Evolutionary conservation across 208 protist species (phyloP), one percentile per base, ranked within the genome.

Genomic region (Trypanosoma boissoni): DNA sequence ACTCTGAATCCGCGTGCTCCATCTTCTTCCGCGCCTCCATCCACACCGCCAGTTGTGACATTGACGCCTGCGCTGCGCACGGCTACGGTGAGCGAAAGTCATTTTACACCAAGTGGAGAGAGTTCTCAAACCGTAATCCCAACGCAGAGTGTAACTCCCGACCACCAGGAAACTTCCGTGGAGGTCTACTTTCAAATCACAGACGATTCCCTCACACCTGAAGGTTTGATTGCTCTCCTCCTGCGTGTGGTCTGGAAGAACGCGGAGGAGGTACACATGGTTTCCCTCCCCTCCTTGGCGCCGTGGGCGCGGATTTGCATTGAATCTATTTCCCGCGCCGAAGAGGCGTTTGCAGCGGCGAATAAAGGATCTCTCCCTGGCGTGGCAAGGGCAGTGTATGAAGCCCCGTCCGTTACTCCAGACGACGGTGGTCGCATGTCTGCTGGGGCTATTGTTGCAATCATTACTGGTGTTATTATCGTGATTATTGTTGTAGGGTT

Each of bases 161-260:
- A n/a, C n/a, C n/a, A n/a, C n/a, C 9, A 29, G 1, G 43, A 18
- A 12, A 39, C 34, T 3, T 61, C 24, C n/a, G 1, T 61, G 26
- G 31, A 52, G n/a, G 56, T 61, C 8, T 61, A 41, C 23, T 61
- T 61, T 39, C 27, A 61, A 8, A 28, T 61, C 12, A 18, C 8
- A 18, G 26, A 9, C 27, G 24, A 3, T 18, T 26, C 56, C 21
- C 18, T 52, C 18, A 61, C 56, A 7, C 56, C 56, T 6, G 27
- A 42, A 1, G 32, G 5, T 18, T 37, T 61, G 18, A 21, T 42
- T 7, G 14, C 8, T 3, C 12, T 61, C 28, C 27, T 61, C 18
- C 56, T n/a, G 14, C 8, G 1, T 0, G 28, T 24, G 12, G 16
- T 61, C 5, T 61, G 56, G 56, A 7, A 21, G 2, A 42, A 52